Percentiles rank a stretch among this genome's conserved stretches.
Evolutionary conservation across 305 asterid genomes (phyloP).

Genomic region (Ilex paraguariensis): DNA sequence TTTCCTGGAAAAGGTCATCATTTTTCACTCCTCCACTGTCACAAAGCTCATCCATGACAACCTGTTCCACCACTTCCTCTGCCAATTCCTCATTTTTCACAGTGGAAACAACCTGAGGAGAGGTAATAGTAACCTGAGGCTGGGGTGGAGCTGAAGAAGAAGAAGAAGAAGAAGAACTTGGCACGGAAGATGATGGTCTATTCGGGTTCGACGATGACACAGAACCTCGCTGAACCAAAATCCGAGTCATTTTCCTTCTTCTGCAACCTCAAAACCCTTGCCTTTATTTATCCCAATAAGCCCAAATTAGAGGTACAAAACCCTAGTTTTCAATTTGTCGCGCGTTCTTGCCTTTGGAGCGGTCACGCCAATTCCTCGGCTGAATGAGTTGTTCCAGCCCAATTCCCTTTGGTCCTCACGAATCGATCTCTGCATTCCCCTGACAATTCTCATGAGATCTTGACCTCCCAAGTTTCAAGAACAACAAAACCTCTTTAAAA

Average conservation of each 20-base stretch:
- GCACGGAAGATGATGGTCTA: conserved; percentile 40
- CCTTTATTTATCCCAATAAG: background rate
- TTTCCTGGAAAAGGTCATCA: conserved; percentile 45
- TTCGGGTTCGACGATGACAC: conserved; percentile 75
- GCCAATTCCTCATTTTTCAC: conserved; percentile 48
- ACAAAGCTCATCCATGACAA: conserved; percentile 36
- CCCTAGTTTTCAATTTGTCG: conserved; percentile 61
- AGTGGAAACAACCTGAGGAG: conserved; percentile 40
- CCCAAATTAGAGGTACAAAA: conserved; percentile 42
- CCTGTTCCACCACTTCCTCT: conserved; percentile 54
- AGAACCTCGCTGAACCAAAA: conserved; percentile 89
- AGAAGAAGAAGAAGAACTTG: conserved; percentile 46
- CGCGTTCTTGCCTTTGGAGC: conserved; percentile 90
- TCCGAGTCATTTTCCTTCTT: conserved; percentile 72
- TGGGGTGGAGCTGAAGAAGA: conserved; percentile 41
- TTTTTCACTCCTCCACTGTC: conserved; percentile 33
- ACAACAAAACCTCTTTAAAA: conserved; percentile 59
- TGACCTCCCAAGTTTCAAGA: conserved; percentile 53
- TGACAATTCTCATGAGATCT: conserved; percentile 98
- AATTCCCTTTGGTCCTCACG: conserved; percentile 53
- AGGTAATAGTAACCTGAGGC: conserved; percentile 32
- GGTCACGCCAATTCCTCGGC: conserved; percentile 76
- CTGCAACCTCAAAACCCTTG: conserved; percentile 19
- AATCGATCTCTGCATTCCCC: conserved; percentile 98
- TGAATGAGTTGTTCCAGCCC: conserved; percentile 68